These are phyloP conservation scores for Tylopilus sp. DNA, from an alignment of 768 basidiomycete genomes.

Conservation along the genomic window DNA sequence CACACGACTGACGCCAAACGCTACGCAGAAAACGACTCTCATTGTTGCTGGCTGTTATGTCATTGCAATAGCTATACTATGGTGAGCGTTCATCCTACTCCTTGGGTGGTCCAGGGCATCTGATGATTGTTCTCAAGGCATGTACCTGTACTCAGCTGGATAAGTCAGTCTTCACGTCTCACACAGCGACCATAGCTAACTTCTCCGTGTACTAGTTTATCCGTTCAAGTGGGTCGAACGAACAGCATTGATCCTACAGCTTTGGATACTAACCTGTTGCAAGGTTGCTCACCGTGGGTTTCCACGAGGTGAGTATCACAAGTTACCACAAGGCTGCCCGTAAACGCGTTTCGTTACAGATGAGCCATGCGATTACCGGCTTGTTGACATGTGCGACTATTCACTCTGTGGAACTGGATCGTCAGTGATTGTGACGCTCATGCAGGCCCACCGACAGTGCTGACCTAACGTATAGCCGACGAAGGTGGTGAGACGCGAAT, in stretches of 20 bases:
- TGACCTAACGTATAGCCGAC: constrained; percentile 50
- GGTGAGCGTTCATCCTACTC: constrained; percentile 42
- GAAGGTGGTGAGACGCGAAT: constrained; percentile 86
- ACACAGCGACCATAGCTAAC: constrained; percentile 9
- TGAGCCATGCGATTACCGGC: constrained; percentile 83
- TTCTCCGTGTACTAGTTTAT: constrained; percentile 52
- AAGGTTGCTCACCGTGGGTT: constrained; percentile 78
- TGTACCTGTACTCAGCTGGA: constrained; percentile 65
- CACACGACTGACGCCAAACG: constrained; percentile 55
- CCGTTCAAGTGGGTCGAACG: constrained; percentile 79
- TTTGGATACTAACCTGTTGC: constrained; percentile 15
- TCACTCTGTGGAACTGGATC: constrained; percentile 83
- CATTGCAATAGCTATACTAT: constrained; percentile 72
- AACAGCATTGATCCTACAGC: not conserved
- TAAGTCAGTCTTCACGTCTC: constrained; percentile 52
- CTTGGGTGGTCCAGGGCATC: not conserved
- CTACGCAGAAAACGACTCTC: constrained; percentile 70
- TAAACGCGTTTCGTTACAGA: constrained; percentile 39
- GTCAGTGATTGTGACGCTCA: constrained; percentile 41
- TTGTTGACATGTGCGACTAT: constrained; percentile 84
- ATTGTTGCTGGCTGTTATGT: constrained; percentile 80
- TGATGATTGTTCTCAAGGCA: constrained; percentile 49
- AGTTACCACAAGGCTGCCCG: constrained; percentile 3
- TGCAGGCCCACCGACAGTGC: constrained; percentile 2
- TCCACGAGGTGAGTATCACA: constrained; percentile 65